A percentile compares a stretch with the other conserved stretches of the same genome.
phyloP scores from a whole-genome alignment of 768 basidiomycete genomes.

The Hypholoma sublateritium region DNA sequence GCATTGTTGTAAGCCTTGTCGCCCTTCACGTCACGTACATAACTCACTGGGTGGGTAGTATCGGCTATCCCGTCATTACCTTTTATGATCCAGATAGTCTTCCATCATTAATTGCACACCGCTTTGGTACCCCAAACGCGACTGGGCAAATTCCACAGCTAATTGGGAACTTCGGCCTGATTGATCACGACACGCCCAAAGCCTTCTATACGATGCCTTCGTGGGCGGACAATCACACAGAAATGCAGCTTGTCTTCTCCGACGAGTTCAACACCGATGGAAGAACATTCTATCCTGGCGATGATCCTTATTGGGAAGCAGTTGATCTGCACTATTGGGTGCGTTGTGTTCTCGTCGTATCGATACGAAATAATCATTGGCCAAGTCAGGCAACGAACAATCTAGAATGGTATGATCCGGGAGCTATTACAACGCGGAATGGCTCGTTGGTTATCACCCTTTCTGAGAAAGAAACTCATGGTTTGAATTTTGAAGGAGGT shows the following conservation, averaged over 20 bases:
- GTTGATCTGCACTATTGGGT: conserved; percentile 79
- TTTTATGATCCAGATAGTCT: conserved; percentile 23
- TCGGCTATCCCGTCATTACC: conserved; percentile 37
- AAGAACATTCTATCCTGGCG: conserved; percentile 76
- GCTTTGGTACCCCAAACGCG: conserved; percentile 40
- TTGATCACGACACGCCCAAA: conserved; percentile 57
- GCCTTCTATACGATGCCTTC: conserved; percentile 53
- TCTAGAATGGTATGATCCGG: conserved; percentile 88
- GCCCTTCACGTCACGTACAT: neutral
- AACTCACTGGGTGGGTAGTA: conserved; percentile 18
- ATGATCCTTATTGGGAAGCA: conserved; percentile 88
- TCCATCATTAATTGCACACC: conserved; percentile 40
- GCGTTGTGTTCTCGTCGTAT: neutral
- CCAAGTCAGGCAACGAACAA: conserved; percentile 51
- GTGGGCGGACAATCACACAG: conserved; percentile 51
- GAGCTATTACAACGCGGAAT: conserved; percentile 67
- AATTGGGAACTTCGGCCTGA: conserved; percentile 50
- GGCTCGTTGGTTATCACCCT: conserved; percentile 79
- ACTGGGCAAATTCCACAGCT: conserved; percentile 58
- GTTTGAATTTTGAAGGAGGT: conserved; percentile 70
- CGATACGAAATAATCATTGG: too few species aligned
- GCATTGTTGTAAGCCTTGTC: conserved; percentile 58
- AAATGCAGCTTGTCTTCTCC: conserved; percentile 63
- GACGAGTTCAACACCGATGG: conserved; percentile 80
- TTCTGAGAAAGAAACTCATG: conserved; percentile 59